Percentiles rank a stretch among this genome's conserved stretches.
Evolutionary conservation across 768 basidiomycete species (phyloP).

Genomic region (Tubosaeta sp.): DNA sequence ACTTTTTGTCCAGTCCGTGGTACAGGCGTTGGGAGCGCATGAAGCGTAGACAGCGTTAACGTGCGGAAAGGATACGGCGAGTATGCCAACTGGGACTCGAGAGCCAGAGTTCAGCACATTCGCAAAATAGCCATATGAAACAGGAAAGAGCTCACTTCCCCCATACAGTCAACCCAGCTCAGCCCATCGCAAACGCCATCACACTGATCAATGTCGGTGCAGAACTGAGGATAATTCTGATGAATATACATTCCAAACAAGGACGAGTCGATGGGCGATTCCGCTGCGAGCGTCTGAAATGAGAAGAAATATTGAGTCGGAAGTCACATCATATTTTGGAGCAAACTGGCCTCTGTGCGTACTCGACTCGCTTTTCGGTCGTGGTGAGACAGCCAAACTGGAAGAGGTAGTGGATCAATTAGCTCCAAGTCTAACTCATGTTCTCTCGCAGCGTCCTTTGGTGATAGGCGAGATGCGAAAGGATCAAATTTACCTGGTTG

Average conservation of each 20-base stretch:
- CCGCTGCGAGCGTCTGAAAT: slow-evolving; percentile 63
- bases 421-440: slow-evolving; percentile 52
- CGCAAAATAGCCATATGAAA: neutral
- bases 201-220: slow-evolving; percentile 70
- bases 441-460: slow-evolving; percentile 62
- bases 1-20: slow-evolving; percentile 73
- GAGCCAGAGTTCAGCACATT: neutral
- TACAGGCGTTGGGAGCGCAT: slow-evolving; percentile 85
- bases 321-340: neutral
- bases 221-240: slow-evolving; percentile 89
- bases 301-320: neutral
- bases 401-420: slow-evolving; percentile 53
- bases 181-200: slow-evolving; percentile 66
- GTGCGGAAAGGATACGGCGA: slow-evolving; percentile 82
- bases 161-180: slow-evolving; percentile 71
- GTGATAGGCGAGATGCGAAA: slow-evolving; percentile 47
- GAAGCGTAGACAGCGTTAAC: slow-evolving; percentile 75
- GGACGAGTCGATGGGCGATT: slow-evolving; percentile 88
- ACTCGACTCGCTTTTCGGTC: slow-evolving; percentile 68
- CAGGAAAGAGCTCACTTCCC: slow-evolving; percentile 40
- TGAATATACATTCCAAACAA: slow-evolving; percentile 88
- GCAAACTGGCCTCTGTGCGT: slow-evolving; percentile 59
- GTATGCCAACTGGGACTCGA: slow-evolving; percentile 59
- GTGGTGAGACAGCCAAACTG: slow-evolving; percentile 54
- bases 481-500: slow-evolving; percentile 71